Conservation (phyloP, 2,329 filamentous ascomycete species). For the Akanthomyces uredinophilus region DNA sequence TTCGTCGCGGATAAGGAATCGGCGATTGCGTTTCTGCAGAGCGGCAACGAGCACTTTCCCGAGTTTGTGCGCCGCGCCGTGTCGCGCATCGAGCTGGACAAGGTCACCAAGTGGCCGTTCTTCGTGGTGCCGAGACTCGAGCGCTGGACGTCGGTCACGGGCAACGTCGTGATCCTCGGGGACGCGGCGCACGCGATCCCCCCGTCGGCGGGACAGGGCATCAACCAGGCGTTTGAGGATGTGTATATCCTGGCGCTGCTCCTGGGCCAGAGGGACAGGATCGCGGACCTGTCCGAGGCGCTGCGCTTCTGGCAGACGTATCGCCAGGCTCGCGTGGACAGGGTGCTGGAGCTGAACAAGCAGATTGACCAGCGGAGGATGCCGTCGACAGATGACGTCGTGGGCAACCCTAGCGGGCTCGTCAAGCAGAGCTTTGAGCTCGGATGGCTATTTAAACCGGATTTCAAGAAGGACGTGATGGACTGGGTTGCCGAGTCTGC, state of each 20-base stretch:
- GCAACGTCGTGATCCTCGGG: constrained; percentile 40
- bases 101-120: constrained; percentile 45
- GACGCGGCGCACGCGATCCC: constrained; percentile 46
- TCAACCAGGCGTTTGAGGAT: constrained; percentile 47
- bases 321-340: constrained; percentile 42
- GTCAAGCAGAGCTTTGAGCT: constrained; percentile 30
- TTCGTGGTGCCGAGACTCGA: constrained; percentile 42
- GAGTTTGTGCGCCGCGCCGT: constrained; percentile 32
- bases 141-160: constrained; percentile 34
- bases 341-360: constrained; percentile 41
- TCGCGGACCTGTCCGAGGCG: constrained; percentile 23
- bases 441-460: constrained; percentile 38
- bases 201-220: constrained; percentile 41
- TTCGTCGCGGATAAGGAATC: constrained; percentile 35
- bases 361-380: constrained; percentile 44
- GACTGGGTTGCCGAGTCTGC: constrained; percentile 3
- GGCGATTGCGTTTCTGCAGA: constrained; percentile 29
- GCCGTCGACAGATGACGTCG: constrained; percentile 27
- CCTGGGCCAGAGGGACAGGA: constrained; percentile 23
- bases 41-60: constrained; percentile 32
- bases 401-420: constrained; percentile 21
- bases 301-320: constrained; percentile 42
- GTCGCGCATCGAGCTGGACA: constrained; percentile 24
- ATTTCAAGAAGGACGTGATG: constrained; percentile 27
- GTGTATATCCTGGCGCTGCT: constrained; percentile 40